A percentile compares a stretch with the other conserved stretches of the same genome.
These are phyloP conservation scores for Penicillium bialowiezense DNA, from an alignment of 495 filamentous ascomycete species.

Conservation along the genomic window DNA sequence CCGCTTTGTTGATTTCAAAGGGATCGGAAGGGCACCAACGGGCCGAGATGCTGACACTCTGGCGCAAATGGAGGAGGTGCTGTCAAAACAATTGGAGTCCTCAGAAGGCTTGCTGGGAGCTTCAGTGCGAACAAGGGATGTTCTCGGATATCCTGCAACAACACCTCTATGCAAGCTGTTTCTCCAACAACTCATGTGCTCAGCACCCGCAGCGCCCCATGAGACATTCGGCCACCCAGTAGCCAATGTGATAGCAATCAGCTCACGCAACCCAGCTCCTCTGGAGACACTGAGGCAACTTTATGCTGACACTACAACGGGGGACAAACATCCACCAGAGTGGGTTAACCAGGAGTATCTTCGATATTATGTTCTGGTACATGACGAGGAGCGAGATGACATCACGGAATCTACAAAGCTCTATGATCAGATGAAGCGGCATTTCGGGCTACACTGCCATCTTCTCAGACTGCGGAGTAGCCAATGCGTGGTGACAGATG, in stretches of 20 bases:
- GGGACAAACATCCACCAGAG: constrained; percentile 62
- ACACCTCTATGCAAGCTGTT: constrained; percentile 78
- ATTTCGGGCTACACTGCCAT: constrained; percentile 94
- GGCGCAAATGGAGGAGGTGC: constrained; percentile 58
- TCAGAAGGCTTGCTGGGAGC: constrained; percentile 29
- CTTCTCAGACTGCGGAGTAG: constrained; percentile 79
- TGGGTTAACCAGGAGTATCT: constrained; percentile 90
- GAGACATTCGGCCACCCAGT: constrained; percentile 95
- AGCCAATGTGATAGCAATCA: constrained; percentile 93
- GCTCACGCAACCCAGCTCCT: constrained; percentile 74
- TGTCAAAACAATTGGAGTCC: constrained; percentile 46
- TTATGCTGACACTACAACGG: constrained; percentile 71
- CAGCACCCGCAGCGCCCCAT: constrained; percentile 70
- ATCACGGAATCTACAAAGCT: constrained; percentile 81
- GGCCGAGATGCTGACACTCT: constrained; percentile 30
- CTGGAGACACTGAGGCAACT: constrained; percentile 80
- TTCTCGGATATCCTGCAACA: constrained; percentile 29
- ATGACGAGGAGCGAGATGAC: constrained; percentile 92
- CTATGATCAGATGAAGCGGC: constrained; percentile 97
- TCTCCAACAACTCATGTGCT: constrained; percentile 77
- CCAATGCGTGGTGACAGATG: constrained; percentile 84
- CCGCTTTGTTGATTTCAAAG: constrained; percentile 64
- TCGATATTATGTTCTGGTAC: constrained; percentile 94
- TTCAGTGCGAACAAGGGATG: constrained; percentile 35
- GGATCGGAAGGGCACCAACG: constrained; percentile 15